phyloP scores from a whole-genome alignment of 768 basidiomycete species.

The Steccherinum ochraceum region DNA sequence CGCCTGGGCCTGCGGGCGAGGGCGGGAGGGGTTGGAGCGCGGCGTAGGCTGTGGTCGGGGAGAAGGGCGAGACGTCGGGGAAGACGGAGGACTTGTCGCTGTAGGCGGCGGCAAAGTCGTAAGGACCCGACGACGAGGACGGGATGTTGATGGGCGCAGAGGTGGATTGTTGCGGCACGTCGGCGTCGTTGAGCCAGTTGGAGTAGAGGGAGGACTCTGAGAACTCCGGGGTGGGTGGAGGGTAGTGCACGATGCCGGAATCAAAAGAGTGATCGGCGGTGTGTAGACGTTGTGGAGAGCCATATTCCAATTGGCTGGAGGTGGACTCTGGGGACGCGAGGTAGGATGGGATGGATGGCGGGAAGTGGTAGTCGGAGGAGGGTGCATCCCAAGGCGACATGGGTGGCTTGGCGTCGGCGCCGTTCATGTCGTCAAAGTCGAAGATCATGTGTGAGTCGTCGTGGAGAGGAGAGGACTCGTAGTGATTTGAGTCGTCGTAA shows the following conservation, averaged over 20 bases:
- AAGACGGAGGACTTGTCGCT: constrained; percentile 36
- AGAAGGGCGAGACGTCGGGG: constrained; percentile 46
- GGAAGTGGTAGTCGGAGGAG: constrained; percentile 30
- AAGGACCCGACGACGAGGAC: constrained; percentile 23
- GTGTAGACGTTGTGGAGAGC: constrained; percentile 30
- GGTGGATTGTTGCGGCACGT: constrained; percentile 31
- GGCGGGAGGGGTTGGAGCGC: constrained; percentile 56
- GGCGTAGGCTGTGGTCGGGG: constrained; percentile 50
- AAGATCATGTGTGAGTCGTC: constrained; percentile 53
- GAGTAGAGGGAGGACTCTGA: constrained; percentile 33
- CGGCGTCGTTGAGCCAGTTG: constrained; percentile 59
- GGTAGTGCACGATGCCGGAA: constrained; percentile 23
- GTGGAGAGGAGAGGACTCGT: constrained; percentile 26
- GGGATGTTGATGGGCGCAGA: constrained; percentile 63
- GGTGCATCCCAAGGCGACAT: constrained; percentile 34
- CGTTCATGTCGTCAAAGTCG: constrained; percentile 45
- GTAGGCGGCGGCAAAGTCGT: constrained; percentile 45
- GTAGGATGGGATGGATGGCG: constrained; percentile 34
- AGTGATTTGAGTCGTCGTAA: constrained; percentile 21
- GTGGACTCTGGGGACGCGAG: constrained; percentile 33
- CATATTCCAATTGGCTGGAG: constrained; percentile 33
- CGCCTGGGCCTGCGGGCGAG: constrained; percentile 33
- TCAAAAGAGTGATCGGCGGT: constrained; percentile 31
- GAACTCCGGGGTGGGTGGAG: constrained; percentile 30
- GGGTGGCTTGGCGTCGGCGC: constrained; percentile 21